Conservation (phyloP, 2,329 filamentous ascomycete genomes). For the Clonostachys sp. region DNA sequence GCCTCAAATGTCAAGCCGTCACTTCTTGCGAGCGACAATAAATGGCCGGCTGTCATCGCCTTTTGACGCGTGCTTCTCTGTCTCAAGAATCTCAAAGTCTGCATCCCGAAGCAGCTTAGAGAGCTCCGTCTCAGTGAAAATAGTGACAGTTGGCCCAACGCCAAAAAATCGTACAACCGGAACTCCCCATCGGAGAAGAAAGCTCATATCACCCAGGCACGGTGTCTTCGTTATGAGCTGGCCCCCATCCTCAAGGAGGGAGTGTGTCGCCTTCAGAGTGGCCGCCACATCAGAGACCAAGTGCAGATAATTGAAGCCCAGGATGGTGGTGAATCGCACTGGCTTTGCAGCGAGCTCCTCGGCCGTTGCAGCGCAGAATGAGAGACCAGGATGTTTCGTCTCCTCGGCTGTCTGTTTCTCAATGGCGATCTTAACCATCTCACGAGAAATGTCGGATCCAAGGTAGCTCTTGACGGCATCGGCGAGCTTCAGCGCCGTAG, state of each 20-base stretch:
- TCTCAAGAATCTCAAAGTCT: too few relatives aligned
- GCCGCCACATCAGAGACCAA: slow-evolving; percentile 6
- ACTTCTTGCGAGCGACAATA: too few relatives aligned
- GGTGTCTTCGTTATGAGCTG: slow-evolving; percentile 10
- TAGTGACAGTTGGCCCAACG: too few relatives aligned
- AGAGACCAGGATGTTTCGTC: neutral
- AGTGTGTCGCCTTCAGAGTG: slow-evolving; percentile 2
- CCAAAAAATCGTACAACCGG: too few relatives aligned
- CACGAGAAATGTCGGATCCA: slow-evolving; percentile 4
- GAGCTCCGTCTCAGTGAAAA: too few relatives aligned
- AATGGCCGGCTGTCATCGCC: too few relatives aligned
- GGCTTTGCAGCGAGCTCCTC: slow-evolving; percentile 4
- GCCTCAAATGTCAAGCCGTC: too few relatives aligned
- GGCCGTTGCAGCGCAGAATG: slow-evolving; percentile 5
- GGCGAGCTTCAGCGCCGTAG: slow-evolving; percentile 8
- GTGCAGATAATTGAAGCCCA: slow-evolving; percentile 10
- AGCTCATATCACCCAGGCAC: slow-evolving; percentile 5
- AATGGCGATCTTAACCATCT: slow-evolving; percentile 2
- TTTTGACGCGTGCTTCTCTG: too few relatives aligned
- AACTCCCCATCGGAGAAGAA: too few relatives aligned
- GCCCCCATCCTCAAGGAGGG: slow-evolving; percentile 5
- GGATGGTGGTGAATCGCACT: slow-evolving; percentile 3
- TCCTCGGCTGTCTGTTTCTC: neutral
- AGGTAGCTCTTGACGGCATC: slow-evolving; percentile 3
- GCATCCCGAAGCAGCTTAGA: too few relatives aligned